Percentiles rank a stretch among this genome's conserved stretches.
Evolutionary conservation across 108 stramenopile species (phyloP).

Genomic region (Nitzschia inconspicua): DNA sequence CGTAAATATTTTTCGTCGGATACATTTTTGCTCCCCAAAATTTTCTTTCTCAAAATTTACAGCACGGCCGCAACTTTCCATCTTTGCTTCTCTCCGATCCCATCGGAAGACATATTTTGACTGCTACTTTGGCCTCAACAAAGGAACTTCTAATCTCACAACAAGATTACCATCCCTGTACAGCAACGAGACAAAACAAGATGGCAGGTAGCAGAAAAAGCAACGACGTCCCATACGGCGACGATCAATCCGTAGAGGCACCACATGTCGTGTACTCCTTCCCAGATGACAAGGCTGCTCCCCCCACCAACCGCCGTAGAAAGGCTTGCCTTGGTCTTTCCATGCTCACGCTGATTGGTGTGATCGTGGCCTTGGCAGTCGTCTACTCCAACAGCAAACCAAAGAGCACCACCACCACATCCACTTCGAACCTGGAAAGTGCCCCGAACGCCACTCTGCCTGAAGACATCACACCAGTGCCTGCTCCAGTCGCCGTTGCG

Average conservation of each 20-base stretch:
- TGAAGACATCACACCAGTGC: background rate
- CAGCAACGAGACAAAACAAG: too few relatives aligned
- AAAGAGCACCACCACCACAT: background rate
- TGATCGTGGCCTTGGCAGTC: background rate
- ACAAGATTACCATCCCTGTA: too few relatives aligned
- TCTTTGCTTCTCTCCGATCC: too few relatives aligned
- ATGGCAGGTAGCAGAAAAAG: too few relatives aligned
- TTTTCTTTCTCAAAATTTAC: too few relatives aligned
- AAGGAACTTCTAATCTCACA: too few relatives aligned
- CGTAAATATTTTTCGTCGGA: background rate
- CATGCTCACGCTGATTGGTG: background rate
- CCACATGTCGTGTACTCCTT: conserved; percentile 10
- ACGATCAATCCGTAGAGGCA: conserved; percentile 6
- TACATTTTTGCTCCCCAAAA: background rate
- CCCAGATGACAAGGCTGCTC: background rate
- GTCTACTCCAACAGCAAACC: conserved; percentile 1
- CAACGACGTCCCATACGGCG: too few relatives aligned
- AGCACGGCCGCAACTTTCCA: too few relatives aligned
- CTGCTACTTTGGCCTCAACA: too few relatives aligned
- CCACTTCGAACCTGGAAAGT: background rate
- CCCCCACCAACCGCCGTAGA: background rate
- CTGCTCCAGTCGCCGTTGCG: background rate
- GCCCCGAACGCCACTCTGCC: background rate
- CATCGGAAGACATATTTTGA: too few relatives aligned
- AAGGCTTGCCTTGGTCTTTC: background rate